Conservation (phyloP, 2,329 filamentous ascomycete species). For the Aspergillus texensis region DNA sequence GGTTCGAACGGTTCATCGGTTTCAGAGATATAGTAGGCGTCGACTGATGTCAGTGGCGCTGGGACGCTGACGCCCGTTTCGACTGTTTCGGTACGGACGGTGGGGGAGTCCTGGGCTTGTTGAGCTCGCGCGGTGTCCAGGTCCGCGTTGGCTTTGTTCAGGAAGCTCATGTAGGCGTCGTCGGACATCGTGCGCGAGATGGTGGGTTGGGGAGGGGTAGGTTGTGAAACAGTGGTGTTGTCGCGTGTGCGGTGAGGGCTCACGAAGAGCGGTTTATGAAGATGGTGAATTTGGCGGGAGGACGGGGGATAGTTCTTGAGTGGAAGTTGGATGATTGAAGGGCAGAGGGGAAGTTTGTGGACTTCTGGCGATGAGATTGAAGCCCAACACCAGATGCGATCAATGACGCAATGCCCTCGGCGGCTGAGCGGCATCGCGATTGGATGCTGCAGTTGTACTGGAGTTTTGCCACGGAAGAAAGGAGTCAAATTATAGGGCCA, state of each 20-base stretch:
- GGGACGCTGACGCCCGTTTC: constrained; percentile 62
- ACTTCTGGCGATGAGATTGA: constrained; percentile 15
- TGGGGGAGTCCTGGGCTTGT: constrained; percentile 26
- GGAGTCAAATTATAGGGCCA: background rate
- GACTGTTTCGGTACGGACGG: constrained; percentile 41
- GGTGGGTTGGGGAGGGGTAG: constrained; percentile 4
- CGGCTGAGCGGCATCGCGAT: constrained; percentile 15
- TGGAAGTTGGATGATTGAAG: background rate
- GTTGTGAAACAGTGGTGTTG: background rate
- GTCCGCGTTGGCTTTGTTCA: constrained; percentile 84
- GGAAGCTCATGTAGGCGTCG: constrained; percentile 79
- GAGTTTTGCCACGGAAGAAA: background rate
- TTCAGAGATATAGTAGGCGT: constrained; percentile 75
- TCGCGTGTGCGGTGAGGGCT: background rate
- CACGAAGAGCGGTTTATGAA: background rate
- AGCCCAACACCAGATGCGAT: constrained; percentile 20
- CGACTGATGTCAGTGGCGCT: constrained; percentile 55
- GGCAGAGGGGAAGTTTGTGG: background rate
- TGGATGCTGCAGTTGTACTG: background rate
- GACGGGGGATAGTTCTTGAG: background rate
- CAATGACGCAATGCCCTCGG: constrained; percentile 29
- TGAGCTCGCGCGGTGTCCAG: constrained; percentile 36
- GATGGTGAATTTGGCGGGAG: background rate
- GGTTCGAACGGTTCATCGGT: constrained; percentile 83
- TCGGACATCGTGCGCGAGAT: constrained; percentile 56